phyloP scores from a whole-genome alignment of 2,329 filamentous ascomycete genomes.

The Pyricularia grisea region DNA sequence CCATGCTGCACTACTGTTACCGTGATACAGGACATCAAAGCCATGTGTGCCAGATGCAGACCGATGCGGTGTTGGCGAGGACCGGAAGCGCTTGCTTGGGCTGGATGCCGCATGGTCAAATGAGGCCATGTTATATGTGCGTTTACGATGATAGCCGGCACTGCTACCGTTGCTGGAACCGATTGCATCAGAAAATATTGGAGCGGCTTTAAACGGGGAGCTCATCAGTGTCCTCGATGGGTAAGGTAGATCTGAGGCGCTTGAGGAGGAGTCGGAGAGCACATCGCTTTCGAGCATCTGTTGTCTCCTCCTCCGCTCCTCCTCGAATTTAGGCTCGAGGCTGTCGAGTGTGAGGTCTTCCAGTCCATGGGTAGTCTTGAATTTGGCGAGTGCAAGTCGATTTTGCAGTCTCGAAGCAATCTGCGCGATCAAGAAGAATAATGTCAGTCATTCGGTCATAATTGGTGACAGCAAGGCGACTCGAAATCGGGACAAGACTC shows the following conservation, averaged over 20 bases:
- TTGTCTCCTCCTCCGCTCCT: constrained; percentile 66
- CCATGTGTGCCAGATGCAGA: constrained; percentile 34
- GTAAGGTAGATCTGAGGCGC: constrained; percentile 68
- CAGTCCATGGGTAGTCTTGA: constrained; percentile 95
- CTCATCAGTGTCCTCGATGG: constrained; percentile 64
- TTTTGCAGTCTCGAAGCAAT: constrained; percentile 90
- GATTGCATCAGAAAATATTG: constrained; percentile 77
- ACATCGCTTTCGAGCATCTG: constrained; percentile 62
- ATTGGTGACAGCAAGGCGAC: constrained; percentile 3
- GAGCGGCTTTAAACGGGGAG: constrained; percentile 65
- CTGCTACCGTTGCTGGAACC: constrained; percentile 56
- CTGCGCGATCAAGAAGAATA: constrained; percentile 38
- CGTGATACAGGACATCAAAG: background rate
- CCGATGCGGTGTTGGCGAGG: constrained; percentile 52
- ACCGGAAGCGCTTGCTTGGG: constrained; percentile 61
- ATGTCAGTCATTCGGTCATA: constrained; percentile 4
- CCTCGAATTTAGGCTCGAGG: constrained; percentile 76
- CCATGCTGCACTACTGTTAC: constrained; percentile 43
- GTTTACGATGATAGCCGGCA: constrained; percentile 52
- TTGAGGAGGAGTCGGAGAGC: constrained; percentile 80
- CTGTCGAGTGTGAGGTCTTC: constrained; percentile 79
- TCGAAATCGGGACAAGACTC: background rate
- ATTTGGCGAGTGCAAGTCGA: constrained; percentile 87
- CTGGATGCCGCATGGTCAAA: constrained; percentile 48
- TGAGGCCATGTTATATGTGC: constrained; percentile 45